Percentiles rank a stretch among this genome's conserved stretches.
Evolutionary conservation across 805 yeast species (phyloP).

Genomic region (Starmerella floricola): DNA sequence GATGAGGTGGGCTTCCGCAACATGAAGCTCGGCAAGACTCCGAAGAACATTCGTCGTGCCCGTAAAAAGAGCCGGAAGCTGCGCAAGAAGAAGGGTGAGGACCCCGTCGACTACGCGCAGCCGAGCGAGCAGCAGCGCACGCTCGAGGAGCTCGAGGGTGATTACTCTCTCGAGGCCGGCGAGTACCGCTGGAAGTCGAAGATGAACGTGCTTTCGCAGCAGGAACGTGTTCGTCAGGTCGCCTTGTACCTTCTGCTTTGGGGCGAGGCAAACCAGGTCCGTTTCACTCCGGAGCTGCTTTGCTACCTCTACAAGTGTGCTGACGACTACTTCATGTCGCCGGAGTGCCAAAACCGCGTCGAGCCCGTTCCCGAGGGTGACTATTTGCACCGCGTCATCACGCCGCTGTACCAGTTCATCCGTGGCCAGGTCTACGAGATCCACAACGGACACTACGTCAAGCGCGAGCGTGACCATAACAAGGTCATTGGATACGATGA

Average conservation of each 20-base stretch:
- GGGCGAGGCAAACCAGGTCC: conserved; percentile 78
- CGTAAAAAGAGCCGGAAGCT: conserved; percentile 34
- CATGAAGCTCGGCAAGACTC: conserved; percentile 43
- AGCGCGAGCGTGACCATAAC: conserved; percentile 59
- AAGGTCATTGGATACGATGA: conserved; percentile 76
- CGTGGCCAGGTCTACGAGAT: conserved; percentile 56
- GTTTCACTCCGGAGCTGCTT: conserved; percentile 81
- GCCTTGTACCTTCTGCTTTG: conserved; percentile 53
- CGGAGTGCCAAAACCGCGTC: conserved; percentile 70
- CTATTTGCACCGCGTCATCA: conserved; percentile 78
- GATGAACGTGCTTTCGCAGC: conserved; percentile 44
- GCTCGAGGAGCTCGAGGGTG: conserved; percentile 56
- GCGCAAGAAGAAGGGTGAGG: conserved; percentile 34
- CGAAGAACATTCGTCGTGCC: conserved; percentile 37
- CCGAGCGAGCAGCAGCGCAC: conserved; percentile 43
- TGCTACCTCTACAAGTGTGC: conserved; percentile 95
- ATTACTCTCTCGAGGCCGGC: conserved; percentile 57
- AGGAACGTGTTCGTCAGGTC: conserved; percentile 52
- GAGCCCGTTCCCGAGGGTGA: conserved; percentile 46
- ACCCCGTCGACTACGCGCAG: conserved; percentile 16
- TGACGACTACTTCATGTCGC: conserved; percentile 74
- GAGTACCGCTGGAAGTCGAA: conserved; percentile 66
- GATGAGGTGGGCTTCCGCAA: conserved; percentile 48
- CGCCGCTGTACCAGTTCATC: conserved; percentile 68
- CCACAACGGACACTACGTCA: conserved; percentile 42